Percentiles rank a stretch among this genome's conserved stretches.
Evolutionary conservation across 768 basidiomycete genomes (phyloP).

Genomic region (Suillus spraguei): DNA sequence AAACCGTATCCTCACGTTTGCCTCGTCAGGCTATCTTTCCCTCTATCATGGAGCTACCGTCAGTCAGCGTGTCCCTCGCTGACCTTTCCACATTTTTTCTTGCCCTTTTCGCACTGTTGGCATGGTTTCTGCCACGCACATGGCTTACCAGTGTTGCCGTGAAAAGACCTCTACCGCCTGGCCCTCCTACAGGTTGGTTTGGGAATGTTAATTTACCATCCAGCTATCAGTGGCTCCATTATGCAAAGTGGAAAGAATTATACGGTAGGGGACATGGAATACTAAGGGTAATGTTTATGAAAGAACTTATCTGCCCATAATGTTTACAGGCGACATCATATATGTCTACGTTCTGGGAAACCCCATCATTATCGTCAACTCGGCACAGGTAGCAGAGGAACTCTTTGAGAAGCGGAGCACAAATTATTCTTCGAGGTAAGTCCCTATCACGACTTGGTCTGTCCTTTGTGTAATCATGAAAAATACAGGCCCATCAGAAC

Average conservation of each 20-base stretch:
- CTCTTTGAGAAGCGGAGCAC: slow-evolving; percentile 48
- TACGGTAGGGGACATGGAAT: slow-evolving; percentile 36
- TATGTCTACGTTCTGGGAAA: slow-evolving; percentile 47
- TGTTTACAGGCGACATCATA: slow-evolving; percentile 45
- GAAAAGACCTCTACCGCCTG: slow-evolving; percentile 37
- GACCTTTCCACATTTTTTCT: slow-evolving; percentile 7
- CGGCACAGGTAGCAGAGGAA: slow-evolving; percentile 41
- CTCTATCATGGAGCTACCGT: not conserved
- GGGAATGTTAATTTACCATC: slow-evolving; percentile 36
- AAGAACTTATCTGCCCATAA: not conserved
- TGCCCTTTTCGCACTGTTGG: slow-evolving; percentile 13
- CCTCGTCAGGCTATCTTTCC: not conserved
- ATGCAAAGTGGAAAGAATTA: slow-evolving; percentile 44
- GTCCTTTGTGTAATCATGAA: not conserved
- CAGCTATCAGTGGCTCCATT: slow-evolving; percentile 46
- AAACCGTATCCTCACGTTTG: not conserved
- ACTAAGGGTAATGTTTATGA: not conserved
- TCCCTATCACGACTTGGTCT: not conserved
- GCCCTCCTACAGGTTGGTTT: slow-evolving; percentile 43
- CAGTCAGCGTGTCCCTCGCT: slow-evolving; percentile 1
- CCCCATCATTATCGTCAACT: slow-evolving; percentile 49
- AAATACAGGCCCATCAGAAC: slow-evolving; percentile 38
- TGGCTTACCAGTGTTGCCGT: slow-evolving; percentile 3
- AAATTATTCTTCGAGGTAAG: slow-evolving; percentile 44
- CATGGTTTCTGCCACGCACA: slow-evolving; percentile 18